Evolutionary conservation across 202 grass and related monocot genomes (phyloP), one percentile per base, ranked within the genome.

Genomic region (Alloteropsis angusta): DNA sequence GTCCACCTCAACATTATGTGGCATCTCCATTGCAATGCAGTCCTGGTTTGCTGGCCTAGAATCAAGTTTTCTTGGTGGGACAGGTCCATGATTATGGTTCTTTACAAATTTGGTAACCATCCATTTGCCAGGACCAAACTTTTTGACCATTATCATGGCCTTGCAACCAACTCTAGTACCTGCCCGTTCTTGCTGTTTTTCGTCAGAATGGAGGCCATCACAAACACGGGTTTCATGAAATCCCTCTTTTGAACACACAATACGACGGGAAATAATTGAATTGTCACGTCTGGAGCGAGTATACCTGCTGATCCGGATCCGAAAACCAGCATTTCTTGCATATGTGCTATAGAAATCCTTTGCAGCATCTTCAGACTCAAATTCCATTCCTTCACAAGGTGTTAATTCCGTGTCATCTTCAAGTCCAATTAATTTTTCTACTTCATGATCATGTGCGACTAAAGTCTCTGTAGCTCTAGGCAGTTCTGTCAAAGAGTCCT

Each of bases 221-320:
- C 77, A 72, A 68, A 45, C 82, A 77, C 75, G 89, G 26, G 68
- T 59, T 94, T 91, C 88, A 79, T 75, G 86, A 78, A 94, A 94
- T 30, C 86, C 93, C 67, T 90, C 90, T 80, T 93, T 93, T 55
- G 93, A 93, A 74, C 93, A 97, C 65, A 97, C 90, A 75, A 97
- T 97, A 61, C 92, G 84, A 25, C 88, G 83, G 79, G 93, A 93
- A 87, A 97, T 91, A 38, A 97, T 91, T 65, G 93, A 89, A 71
- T 93, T 97, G 78, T 93, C 90, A 56, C 82, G 86, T 82, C 88
- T 89, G 30, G 93, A 97, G 6, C 83, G 86, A 42, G 88, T 90
- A 76, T 89, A 93, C 71, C 78, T 82, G 77, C 93, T 91, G 50
- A 97, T 91, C 10, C 90, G 88, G 84, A 92, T 90, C 58, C 80